Evolutionary conservation across 2,329 filamentous ascomycete genomes (phyloP).

Genomic region (Lecanicillium sp.): DNA sequence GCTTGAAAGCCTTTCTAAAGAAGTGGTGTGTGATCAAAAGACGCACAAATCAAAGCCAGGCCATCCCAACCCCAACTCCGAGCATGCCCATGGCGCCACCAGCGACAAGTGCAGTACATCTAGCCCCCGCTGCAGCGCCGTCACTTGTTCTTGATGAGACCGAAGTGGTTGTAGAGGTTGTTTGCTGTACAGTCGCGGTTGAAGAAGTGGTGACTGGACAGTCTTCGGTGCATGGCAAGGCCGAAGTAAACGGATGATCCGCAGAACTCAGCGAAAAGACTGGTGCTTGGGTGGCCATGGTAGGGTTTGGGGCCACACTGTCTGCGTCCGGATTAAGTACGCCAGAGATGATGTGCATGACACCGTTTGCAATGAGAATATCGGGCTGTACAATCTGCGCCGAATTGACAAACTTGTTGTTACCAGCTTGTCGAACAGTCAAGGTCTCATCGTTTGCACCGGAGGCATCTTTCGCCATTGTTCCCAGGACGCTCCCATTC

Average conservation of each 20-base stretch:
- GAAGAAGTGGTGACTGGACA: slow-evolving; percentile 27
- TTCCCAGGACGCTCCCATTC: slow-evolving; percentile 21
- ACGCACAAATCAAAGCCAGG: slow-evolving; percentile 14
- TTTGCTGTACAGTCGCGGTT: too few species aligned
- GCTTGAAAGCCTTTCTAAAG: too few species aligned
- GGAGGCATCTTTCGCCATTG: slow-evolving; percentile 30
- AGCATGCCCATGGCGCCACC: slow-evolving; percentile 20
- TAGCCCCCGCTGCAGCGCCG: slow-evolving; percentile 12
- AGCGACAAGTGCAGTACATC: slow-evolving; percentile 18
- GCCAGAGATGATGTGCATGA: slow-evolving; percentile 49
- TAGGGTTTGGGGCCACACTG: slow-evolving; percentile 26
- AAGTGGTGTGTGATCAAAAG: too few species aligned
- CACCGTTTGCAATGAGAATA: slow-evolving; percentile 47
- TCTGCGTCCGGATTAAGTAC: slow-evolving; percentile 36
- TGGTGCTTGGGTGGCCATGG: slow-evolving; percentile 31
- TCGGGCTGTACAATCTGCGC: slow-evolving; percentile 44
- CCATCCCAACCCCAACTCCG: slow-evolving; percentile 21
- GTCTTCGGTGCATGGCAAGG: slow-evolving; percentile 31
- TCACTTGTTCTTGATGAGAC: slow-evolving; percentile 16
- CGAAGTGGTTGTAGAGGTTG: slow-evolving; percentile 8
- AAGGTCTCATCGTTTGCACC: slow-evolving; percentile 28
- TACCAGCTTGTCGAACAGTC: slow-evolving; percentile 29
- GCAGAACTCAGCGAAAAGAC: slow-evolving; percentile 45
- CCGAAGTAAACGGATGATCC: slow-evolving; percentile 31
- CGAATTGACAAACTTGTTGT: slow-evolving; percentile 43